Evolutionary conservation across 2,329 filamentous ascomycete species (phyloP).

Genomic region (Calycina herbarum): DNA sequence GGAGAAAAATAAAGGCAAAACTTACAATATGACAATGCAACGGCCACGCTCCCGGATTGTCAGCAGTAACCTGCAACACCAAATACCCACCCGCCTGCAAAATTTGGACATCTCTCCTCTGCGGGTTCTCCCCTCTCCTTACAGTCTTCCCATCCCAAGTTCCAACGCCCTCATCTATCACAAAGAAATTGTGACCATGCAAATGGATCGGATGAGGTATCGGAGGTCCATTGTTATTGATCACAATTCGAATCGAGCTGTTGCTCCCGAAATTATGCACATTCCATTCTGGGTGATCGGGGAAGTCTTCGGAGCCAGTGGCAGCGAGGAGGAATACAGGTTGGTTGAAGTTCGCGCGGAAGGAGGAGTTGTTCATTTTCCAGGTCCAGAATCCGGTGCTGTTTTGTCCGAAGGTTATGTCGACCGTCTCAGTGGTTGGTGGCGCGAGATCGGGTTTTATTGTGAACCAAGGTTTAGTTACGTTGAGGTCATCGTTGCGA

Average conservation of each 20-base stretch:
- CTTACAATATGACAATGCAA: slow-evolving; percentile 48
- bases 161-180: slow-evolving; percentile 53
- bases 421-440: slow-evolving; percentile 24
- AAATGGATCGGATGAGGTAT: slow-evolving; percentile 64
- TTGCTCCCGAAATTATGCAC: slow-evolving; percentile 6
- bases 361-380: slow-evolving; percentile 9
- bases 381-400: slow-evolving; percentile 31
- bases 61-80: slow-evolving; percentile 46
- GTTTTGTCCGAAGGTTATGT: slow-evolving; percentile 51
- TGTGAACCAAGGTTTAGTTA: slow-evolving; percentile 28
- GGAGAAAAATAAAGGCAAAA: not conserved
- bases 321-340: slow-evolving; percentile 9
- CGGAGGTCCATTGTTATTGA: slow-evolving; percentile 48
- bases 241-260: slow-evolving; percentile 42
- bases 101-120: slow-evolving; percentile 51
- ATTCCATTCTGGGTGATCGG: slow-evolving; percentile 8
- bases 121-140: slow-evolving; percentile 48
- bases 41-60: slow-evolving; percentile 55
- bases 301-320: not conserved
- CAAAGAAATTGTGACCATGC: slow-evolving; percentile 66
- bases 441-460: slow-evolving; percentile 25
- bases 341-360: slow-evolving; percentile 11
- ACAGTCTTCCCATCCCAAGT: slow-evolving; percentile 32
- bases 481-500: slow-evolving; percentile 23
- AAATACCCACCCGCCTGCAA: slow-evolving; percentile 44